phyloP scores from a whole-genome alignment of 768 basidiomycete genomes.

The Suillus sp. region DNA sequence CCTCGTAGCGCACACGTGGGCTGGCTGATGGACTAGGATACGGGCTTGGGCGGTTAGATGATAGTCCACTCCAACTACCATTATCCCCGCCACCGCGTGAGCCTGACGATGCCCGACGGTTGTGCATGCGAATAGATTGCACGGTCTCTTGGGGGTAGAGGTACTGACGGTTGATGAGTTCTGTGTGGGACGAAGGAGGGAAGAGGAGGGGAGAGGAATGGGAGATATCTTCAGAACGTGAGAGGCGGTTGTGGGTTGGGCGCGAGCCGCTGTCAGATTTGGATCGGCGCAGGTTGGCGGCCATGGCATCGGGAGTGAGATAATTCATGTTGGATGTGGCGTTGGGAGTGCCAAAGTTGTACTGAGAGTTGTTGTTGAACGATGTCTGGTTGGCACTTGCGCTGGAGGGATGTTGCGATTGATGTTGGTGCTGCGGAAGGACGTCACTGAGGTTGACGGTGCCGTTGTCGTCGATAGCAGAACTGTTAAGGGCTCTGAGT shows the following conservation, averaged over 20 bases:
- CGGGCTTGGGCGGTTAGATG: conserved; percentile 52
- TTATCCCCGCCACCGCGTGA: conserved; percentile 36
- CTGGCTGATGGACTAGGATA: conserved; percentile 72
- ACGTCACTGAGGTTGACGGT: conserved; percentile 34
- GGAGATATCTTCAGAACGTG: conserved; percentile 64
- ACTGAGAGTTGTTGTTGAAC: conserved; percentile 33
- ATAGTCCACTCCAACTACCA: conserved; percentile 35
- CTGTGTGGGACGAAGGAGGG: conserved; percentile 42
- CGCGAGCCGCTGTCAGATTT: conserved; percentile 48
- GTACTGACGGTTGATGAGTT: conserved; percentile 46
- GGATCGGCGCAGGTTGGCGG: conserved; percentile 46
- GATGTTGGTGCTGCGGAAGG: conserved; percentile 31
- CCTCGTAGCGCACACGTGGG: conserved; percentile 54
- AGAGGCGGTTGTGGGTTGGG: conserved; percentile 50
- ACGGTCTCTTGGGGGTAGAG: conserved; percentile 43
- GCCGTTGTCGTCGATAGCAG: conserved; percentile 41
- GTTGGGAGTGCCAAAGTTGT: conserved; percentile 34
- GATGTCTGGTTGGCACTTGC: conserved; percentile 27
- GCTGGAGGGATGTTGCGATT: conserved; percentile 29
- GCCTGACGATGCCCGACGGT: conserved; percentile 44
- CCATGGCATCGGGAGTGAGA: conserved; percentile 36
- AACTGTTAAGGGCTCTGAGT: conserved; percentile 35
- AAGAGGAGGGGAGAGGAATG: conserved; percentile 32
- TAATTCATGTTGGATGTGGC: conserved; percentile 42
- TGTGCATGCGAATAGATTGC: conserved; percentile 43